Conservation (phyloP, 2,329 filamentous ascomycete species). For the Akanthomyces muscarius region DNA sequence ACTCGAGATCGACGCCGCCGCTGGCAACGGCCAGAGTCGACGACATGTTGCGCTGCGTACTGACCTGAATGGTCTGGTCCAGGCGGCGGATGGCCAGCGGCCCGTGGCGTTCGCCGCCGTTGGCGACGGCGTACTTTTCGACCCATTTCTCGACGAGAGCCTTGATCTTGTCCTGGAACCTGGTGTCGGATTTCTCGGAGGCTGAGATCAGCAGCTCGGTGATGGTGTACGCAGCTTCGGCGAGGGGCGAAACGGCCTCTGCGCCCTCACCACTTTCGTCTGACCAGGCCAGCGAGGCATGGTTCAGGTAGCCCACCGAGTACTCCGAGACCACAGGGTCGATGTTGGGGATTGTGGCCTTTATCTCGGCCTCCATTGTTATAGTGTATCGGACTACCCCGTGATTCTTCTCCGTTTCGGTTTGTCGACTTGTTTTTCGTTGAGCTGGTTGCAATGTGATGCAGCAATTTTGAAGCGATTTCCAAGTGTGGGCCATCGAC, state of each 20-base stretch:
- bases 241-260: conserved; percentile 61
- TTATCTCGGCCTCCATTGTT: conserved; percentile 82
- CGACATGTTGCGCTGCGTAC: conserved; percentile 90
- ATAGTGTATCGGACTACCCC: background rate
- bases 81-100: conserved; percentile 78
- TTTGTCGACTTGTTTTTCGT: background rate
- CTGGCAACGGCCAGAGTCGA: conserved; percentile 86
- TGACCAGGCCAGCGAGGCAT: conserved; percentile 82
- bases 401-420: background rate
- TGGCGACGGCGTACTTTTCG: conserved; percentile 68
- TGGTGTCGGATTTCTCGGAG: conserved; percentile 69
- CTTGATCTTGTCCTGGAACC: conserved; percentile 73
- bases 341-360: conserved; percentile 76
- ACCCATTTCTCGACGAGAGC: conserved; percentile 89
- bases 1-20: conserved; percentile 85
- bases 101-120: conserved; percentile 67
- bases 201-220: conserved; percentile 89
- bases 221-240: conserved; percentile 78
- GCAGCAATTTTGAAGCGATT: conserved; percentile 16
- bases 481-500: conserved; percentile 6
- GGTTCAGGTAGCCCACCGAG: conserved; percentile 87
- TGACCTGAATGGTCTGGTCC: conserved; percentile 92
- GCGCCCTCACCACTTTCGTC: conserved; percentile 63
- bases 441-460: background rate
- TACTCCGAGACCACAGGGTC: conserved; percentile 89